Base-by-base conservation (phyloP, 345 rosid genomes). In the Moricandia arvensis region DNA sequence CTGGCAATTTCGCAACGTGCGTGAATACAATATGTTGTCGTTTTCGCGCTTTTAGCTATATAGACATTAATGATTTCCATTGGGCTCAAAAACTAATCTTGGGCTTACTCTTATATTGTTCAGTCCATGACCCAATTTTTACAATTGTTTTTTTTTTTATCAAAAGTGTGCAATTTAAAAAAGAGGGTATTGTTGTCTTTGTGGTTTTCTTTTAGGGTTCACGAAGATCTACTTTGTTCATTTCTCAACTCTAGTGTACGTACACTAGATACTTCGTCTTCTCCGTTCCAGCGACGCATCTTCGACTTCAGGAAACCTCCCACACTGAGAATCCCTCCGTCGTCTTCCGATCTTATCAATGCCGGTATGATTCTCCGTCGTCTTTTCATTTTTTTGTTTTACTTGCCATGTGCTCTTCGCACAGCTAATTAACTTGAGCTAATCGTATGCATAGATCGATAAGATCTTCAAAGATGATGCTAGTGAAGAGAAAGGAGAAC, bases 401-500 rank as follows among this genome's bases (percentile, higher is more conserved):
- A 16, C 34, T 61, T 72, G 41, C 31, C 11, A 2, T 8, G 0
- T 59, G 43, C 27, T 3, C 59, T 54, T 51, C 2, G 3, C 27
- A 29, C 63, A 0, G 31, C 31, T 6, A 31, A 68, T 59, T 79
- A 57, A 57, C 60, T 33, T 0, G 0, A 6, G 15, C 54, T 68
- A 4, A 33, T 31, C 33, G 9, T 77, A 6, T 47, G 8, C 62
- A n/a, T 63, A 94, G 98, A 62, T 86, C 59, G 96, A 91, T 7
- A 86, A 55, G 63, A 89, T 91, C 74, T 73, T 94, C 54, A 94
- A 89, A 84, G 92, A 94, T 87, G 98, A 94, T 43, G 97, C 98
- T 66, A 87, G 69, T 41, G 98, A 90, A 81, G 98, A 94, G 83
- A 94, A 94, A 73, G 98, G 98, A 38, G 96, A 90, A 71, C 95